A percentile compares a stretch with the other conserved stretches of the same genome.
These are phyloP conservation scores for Epichloe bromicola DNA, from an alignment of 2,329 filamentous ascomycete species.

Conservation along the genomic window DNA sequence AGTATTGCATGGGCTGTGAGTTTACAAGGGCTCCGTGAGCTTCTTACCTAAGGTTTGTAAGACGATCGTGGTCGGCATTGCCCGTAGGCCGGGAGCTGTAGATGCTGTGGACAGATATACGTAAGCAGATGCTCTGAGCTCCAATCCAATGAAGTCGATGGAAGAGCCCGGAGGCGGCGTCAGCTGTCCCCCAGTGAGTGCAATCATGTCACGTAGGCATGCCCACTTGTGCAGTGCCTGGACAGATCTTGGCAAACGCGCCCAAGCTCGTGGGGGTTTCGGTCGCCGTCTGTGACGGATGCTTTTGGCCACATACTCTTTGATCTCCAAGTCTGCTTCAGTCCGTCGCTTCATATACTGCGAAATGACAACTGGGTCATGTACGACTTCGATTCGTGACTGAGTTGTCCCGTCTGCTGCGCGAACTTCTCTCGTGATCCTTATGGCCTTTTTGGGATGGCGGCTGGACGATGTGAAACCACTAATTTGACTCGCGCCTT, in stretches of 20 bases:
- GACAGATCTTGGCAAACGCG: slow-evolving; percentile 8
- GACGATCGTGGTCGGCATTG: slow-evolving; percentile 38
- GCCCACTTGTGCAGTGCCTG: slow-evolving; percentile 11
- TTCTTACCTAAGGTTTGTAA: slow-evolving; percentile 28
- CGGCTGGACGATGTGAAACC: slow-evolving; percentile 53
- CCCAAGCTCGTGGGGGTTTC: slow-evolving; percentile 8
- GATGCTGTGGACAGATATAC: slow-evolving; percentile 29
- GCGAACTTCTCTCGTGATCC: slow-evolving; percentile 55
- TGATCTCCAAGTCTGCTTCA: slow-evolving; percentile 55
- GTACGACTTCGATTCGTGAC: slow-evolving; percentile 54
- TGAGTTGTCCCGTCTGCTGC: slow-evolving; percentile 38
- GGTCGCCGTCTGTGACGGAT: slow-evolving; percentile 4
- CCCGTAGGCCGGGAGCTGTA: slow-evolving; percentile 36
- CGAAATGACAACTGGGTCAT: slow-evolving; percentile 75
- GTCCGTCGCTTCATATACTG: slow-evolving; percentile 74
- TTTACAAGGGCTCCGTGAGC: not conserved
- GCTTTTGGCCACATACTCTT: slow-evolving; percentile 45
- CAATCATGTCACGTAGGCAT: slow-evolving; percentile 7
- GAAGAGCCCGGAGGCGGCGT: slow-evolving; percentile 17
- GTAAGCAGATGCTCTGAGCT: slow-evolving; percentile 25
- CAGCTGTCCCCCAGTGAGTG: slow-evolving; percentile 9
- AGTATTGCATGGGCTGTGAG: not conserved
- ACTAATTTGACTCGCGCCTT: slow-evolving; percentile 69
- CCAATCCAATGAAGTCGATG: slow-evolving; percentile 20
- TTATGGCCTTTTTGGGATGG: slow-evolving; percentile 50